A percentile compares a stretch with the other conserved stretches of the same genome.
Conservation (phyloP, 352 stramenopile species). For the Phytophthora litchii region DNA sequence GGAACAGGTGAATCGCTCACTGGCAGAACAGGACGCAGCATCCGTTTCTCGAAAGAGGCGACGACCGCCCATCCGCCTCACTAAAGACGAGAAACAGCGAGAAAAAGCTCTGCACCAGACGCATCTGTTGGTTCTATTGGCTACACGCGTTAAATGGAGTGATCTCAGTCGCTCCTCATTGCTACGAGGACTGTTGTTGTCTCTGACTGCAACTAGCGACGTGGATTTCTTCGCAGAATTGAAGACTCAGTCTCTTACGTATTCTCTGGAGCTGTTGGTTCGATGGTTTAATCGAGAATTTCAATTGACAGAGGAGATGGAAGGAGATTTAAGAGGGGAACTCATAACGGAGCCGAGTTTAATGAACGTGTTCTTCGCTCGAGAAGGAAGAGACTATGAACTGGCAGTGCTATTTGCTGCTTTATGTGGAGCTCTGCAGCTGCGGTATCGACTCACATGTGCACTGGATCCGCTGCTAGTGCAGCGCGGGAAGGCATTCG, state of each 20-base stretch:
- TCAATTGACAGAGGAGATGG: conserved; percentile 23
- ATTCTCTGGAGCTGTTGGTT: conserved; percentile 68
- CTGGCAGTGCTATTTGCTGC: conserved; percentile 67
- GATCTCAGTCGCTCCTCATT: conserved; percentile 45
- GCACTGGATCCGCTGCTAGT: conserved; percentile 60
- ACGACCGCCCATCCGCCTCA: conserved; percentile 50
- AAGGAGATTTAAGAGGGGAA: conserved; percentile 16
- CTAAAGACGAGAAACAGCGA: conserved; percentile 65
- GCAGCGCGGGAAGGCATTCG: conserved; percentile 50
- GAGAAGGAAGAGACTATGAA: conserved; percentile 50
- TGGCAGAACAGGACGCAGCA: conserved; percentile 33
- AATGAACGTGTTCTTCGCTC: conserved; percentile 56
- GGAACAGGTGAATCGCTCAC: conserved; percentile 65
- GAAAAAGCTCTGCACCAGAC: conserved; percentile 69
- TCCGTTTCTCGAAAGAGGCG: conserved; percentile 42
- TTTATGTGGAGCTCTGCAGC: conserved; percentile 56
- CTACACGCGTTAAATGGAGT: conserved; percentile 54
- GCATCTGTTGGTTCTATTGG: conserved; percentile 71
- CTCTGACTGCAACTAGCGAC: conserved; percentile 46
- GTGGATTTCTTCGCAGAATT: conserved; percentile 55
- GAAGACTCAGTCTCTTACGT: conserved; percentile 43
- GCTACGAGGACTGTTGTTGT: conserved; percentile 64
- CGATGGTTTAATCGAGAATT: conserved; percentile 73
- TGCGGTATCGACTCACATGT: conserved; percentile 61
- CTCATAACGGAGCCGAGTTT: conserved; percentile 56